These are phyloP conservation scores for Melanogaster broomeanus DNA, from an alignment of 768 basidiomycete species.

Conservation along the genomic window DNA sequence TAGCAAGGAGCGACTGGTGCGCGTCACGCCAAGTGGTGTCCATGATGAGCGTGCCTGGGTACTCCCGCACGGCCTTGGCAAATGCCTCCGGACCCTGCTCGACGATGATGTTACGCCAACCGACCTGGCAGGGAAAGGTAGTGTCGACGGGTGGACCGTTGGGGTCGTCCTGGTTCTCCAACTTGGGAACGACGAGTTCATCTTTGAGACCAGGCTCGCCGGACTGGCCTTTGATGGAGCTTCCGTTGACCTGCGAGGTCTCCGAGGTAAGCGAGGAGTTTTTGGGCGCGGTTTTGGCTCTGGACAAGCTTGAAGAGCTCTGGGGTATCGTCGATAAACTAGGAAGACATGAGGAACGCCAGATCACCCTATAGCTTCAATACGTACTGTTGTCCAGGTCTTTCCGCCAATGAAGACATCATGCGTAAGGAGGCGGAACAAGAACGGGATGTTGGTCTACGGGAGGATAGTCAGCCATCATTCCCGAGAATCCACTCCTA, in stretches of 20 bases:
- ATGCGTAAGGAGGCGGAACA: slow-evolving; percentile 96
- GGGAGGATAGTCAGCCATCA: neutral
- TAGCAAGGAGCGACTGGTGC: slow-evolving; percentile 96
- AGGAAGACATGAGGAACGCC: slow-evolving; percentile 10
- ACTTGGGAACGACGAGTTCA: slow-evolving; percentile 80
- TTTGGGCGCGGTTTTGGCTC: slow-evolving; percentile 97
- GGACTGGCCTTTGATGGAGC: slow-evolving; percentile 93
- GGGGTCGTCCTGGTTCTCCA: slow-evolving; percentile 78
- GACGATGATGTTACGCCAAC: slow-evolving; percentile 99
- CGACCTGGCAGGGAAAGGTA: slow-evolving; percentile 77
- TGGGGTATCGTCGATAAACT: slow-evolving; percentile 99
- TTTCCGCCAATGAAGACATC: slow-evolving; percentile 94
- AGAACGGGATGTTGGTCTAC: slow-evolving; percentile 98
- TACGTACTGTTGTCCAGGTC: slow-evolving; percentile 92
- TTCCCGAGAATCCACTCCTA: neutral
- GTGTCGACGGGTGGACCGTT: slow-evolving; percentile 76
- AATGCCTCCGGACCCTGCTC: slow-evolving; percentile 98
- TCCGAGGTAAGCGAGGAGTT: slow-evolving; percentile 93
- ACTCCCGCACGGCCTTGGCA: slow-evolving; percentile 95
- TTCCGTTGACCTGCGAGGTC: slow-evolving; percentile 98
- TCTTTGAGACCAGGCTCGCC: slow-evolving; percentile 94
- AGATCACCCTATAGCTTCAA: neutral
- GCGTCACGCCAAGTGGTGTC: slow-evolving; percentile 99
- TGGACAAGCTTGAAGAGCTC: slow-evolving; percentile 98
- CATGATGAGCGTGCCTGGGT: slow-evolving; percentile 95